A percentile compares a stretch with the other conserved stretches of the same genome.
Evolutionary conservation across 2,329 filamentous ascomycete genomes (phyloP).

Genomic region (Colletotrichum eleusines): DNA sequence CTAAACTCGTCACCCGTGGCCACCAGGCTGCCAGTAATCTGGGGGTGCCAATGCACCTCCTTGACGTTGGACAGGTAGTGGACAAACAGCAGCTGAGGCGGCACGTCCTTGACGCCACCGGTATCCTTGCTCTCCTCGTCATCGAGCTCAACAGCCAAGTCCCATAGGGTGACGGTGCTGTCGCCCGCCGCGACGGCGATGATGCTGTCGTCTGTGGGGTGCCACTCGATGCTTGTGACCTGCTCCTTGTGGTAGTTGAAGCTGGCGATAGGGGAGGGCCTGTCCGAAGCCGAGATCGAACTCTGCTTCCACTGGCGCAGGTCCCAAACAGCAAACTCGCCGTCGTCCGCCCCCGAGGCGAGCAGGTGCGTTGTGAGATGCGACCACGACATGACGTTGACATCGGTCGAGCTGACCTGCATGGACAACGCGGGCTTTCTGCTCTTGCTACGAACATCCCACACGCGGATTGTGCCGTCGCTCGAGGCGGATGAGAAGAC

Average conservation of each 20-base stretch:
- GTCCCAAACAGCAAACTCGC: constrained; percentile 96
- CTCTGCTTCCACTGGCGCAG: constrained; percentile 91
- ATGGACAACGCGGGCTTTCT: constrained; percentile 89
- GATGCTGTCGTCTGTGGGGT: constrained; percentile 96
- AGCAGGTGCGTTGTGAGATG: constrained; percentile 88
- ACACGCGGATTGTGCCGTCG: constrained; percentile 95
- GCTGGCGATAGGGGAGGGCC: constrained; percentile 86
- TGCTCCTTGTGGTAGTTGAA: constrained; percentile 98
- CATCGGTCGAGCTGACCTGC: constrained; percentile 84
- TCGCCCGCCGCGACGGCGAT: constrained; percentile 92
- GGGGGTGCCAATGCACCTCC: constrained; percentile 97
- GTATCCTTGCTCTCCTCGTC: constrained; percentile 96
- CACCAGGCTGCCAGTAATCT: constrained; percentile 90
- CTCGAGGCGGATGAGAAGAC: constrained; percentile 95
- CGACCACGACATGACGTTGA: constrained; percentile 98
- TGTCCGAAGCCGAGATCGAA: constrained; percentile 57
- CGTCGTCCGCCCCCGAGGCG: constrained; percentile 92
- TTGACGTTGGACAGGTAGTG: constrained; percentile 96
- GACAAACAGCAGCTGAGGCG: constrained; percentile 94
- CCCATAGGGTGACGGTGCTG: constrained; percentile 95
- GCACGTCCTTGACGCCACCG: constrained; percentile 88
- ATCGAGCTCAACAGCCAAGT: constrained; percentile 94
- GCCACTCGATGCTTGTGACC: constrained; percentile 96
- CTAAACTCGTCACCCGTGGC: constrained; percentile 93
- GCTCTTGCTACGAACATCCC: constrained; percentile 93